phyloP scores from a whole-genome alignment of 139 green algal genomes.

The Chlamydomonas sp. region DNA sequence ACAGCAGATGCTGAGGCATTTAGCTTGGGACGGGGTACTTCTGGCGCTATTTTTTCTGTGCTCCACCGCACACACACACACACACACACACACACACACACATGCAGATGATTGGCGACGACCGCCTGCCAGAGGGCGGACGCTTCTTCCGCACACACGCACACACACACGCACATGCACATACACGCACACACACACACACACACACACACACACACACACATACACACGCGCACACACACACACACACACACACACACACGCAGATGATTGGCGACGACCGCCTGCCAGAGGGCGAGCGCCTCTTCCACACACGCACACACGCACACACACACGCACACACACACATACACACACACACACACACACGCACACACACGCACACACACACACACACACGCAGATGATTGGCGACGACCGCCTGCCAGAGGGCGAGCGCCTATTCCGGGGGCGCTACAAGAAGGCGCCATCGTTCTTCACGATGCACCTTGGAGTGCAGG shows the following conservation, averaged over 20 bases:
- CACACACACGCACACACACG: constrained; percentile 6
- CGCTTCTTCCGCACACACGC: too few relatives aligned
- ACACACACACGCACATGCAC: too few relatives aligned
- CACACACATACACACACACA: constrained; percentile 9
- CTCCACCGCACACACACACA: constrained; percentile 10
- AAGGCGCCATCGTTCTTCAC: constrained; percentile 90
- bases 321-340: constrained; percentile 6
- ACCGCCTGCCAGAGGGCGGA: constrained; percentile 67
- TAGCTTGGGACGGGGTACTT: too few relatives aligned
- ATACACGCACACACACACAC: constrained; percentile 4
- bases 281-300: constrained; percentile 64
- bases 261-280: constrained; percentile 49
- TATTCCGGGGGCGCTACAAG: constrained; percentile 72
- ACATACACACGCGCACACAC: constrained; percentile 3
- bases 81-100: constrained; percentile 13
- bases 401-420: constrained; percentile 55
- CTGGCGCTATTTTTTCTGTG: too few relatives aligned
- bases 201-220: constrained; percentile 12
- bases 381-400: constrained; percentile 8
- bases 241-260: constrained; percentile 12
- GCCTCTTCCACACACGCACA: too few relatives aligned
- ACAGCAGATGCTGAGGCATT: too few relatives aligned
- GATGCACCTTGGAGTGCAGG: constrained; percentile 84
- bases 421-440: constrained; percentile 66
- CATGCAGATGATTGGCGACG: constrained; percentile 44